phyloP scores from a whole-genome alignment of 2,329 filamentous ascomycete genomes.

The Ceratocystis albifundus region DNA sequence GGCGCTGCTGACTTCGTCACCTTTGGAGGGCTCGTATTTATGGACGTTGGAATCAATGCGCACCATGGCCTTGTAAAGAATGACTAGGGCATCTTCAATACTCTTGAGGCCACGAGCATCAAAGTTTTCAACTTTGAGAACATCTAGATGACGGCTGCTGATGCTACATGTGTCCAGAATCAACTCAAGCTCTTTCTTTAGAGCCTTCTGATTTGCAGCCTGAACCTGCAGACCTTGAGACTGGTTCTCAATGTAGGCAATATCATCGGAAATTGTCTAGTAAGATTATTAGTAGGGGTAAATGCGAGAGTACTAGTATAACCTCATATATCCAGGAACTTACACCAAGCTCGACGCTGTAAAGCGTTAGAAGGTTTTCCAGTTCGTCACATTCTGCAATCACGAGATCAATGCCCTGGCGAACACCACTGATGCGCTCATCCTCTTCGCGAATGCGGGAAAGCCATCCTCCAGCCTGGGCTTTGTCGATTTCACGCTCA shows the following conservation, averaged over 20 bases:
- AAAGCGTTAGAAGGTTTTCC: slow-evolving; percentile 85
- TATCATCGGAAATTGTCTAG: slow-evolving; percentile 86
- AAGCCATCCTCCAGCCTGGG: slow-evolving; percentile 88
- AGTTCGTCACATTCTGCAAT: slow-evolving; percentile 93
- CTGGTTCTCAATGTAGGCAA: slow-evolving; percentile 94
- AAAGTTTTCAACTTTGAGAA: slow-evolving; percentile 61
- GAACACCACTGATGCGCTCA: slow-evolving; percentile 76
- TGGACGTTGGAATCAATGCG: slow-evolving; percentile 81
- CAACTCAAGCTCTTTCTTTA: slow-evolving; percentile 79
- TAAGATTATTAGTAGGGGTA: background rate
- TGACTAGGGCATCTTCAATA: slow-evolving; percentile 65
- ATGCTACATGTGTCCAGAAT: slow-evolving; percentile 89
- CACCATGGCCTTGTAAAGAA: slow-evolving; percentile 81
- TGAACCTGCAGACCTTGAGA: slow-evolving; percentile 94
- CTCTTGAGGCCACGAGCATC: slow-evolving; percentile 63
- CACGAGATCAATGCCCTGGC: slow-evolving; percentile 74
- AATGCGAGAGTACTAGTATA: background rate
- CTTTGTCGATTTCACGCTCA: slow-evolving; percentile 75
- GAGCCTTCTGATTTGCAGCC: slow-evolving; percentile 87
- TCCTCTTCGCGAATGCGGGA: slow-evolving; percentile 76
- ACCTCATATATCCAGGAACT: slow-evolving; percentile 30
- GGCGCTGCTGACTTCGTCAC: slow-evolving; percentile 31
- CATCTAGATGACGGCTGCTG: slow-evolving; percentile 52
- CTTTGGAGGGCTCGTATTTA: slow-evolving; percentile 38
- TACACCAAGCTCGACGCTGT: slow-evolving; percentile 86